phyloP scores from a whole-genome alignment of 129 eudicot species.

The Flaveria robusta region DNA sequence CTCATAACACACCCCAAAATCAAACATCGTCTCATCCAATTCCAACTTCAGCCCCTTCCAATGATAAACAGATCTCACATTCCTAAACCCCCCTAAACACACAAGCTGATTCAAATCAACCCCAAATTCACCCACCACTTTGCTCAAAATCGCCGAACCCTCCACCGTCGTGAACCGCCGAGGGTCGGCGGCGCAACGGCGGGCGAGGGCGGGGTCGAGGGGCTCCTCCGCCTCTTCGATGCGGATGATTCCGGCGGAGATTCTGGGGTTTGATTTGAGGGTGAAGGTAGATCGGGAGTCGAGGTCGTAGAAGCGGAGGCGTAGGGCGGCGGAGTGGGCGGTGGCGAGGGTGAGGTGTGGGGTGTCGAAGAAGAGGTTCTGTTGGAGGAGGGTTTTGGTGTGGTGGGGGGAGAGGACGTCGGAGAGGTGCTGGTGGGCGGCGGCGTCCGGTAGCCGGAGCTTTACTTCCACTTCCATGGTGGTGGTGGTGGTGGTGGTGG shows the following conservation, averaged over 20 bases:
- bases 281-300: slow-evolving; percentile 60
- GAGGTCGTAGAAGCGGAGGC: slow-evolving; percentile 93
- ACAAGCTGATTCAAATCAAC: slow-evolving; percentile 46
- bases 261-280: slow-evolving; percentile 67
- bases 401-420: slow-evolving; percentile 66
- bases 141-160: slow-evolving; percentile 41
- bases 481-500: slow-evolving; percentile 17
- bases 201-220: slow-evolving; percentile 65
- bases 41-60: slow-evolving; percentile 93
- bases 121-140: slow-evolving; percentile 59
- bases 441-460: slow-evolving; percentile 63
- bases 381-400: slow-evolving; percentile 74
- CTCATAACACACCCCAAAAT: slow-evolving; percentile 83
- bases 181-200: slow-evolving; percentile 68
- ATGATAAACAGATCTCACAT: slow-evolving; percentile 69
- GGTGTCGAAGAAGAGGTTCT: slow-evolving; percentile 85
- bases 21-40: slow-evolving; percentile 69
- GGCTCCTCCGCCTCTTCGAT: slow-evolving; percentile 72
- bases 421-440: slow-evolving; percentile 70
- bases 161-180: slow-evolving; percentile 40
- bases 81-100: slow-evolving; percentile 84
- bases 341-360: slow-evolving; percentile 55
- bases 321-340: slow-evolving; percentile 67
- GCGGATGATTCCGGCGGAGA: slow-evolving; percentile 64
- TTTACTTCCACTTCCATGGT: slow-evolving; percentile 85